phyloP scores from a whole-genome alignment of 1,139 yeast genomes.

The Hanseniaspora uvarum region DNA sequence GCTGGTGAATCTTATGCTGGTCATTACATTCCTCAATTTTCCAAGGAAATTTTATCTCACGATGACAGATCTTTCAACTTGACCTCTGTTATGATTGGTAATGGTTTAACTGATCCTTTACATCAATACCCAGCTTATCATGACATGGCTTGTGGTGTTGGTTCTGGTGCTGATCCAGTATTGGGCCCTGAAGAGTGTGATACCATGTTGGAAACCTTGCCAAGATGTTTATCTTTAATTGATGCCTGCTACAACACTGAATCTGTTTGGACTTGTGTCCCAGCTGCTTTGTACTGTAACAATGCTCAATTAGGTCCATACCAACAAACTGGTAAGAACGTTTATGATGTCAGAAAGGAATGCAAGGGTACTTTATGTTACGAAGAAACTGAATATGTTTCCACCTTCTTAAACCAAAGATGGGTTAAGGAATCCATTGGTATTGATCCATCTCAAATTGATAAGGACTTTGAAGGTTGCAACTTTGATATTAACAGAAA shows the following conservation, averaged over 20 bases:
- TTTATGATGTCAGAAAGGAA: constrained; percentile 54
- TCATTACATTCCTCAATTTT: constrained; percentile 73
- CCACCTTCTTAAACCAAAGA: constrained; percentile 48
- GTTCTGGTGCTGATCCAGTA: constrained; percentile 64
- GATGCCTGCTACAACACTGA: constrained; percentile 42
- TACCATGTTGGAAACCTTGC: constrained; percentile 40
- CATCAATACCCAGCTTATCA: constrained; percentile 62
- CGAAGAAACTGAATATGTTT: constrained; percentile 45
- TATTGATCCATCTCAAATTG: constrained; percentile 34
- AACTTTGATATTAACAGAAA: constrained; percentile 45
- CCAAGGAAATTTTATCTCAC: constrained; percentile 57
- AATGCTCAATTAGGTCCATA: constrained; percentile 42
- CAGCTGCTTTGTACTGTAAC: constrained; percentile 39
- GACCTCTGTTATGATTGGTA: constrained; percentile 84
- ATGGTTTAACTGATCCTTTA: constrained; percentile 89
- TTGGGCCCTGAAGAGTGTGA: constrained; percentile 50
- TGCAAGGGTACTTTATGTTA: constrained; percentile 52
- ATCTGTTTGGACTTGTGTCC: constrained; percentile 39
- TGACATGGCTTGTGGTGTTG: constrained; percentile 69
- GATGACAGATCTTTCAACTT: constrained; percentile 78
- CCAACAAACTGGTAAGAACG: constrained; percentile 51
- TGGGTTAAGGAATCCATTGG: constrained; percentile 55
- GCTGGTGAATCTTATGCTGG: constrained; percentile 88
- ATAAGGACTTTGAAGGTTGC: constrained; percentile 47
- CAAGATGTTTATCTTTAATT: constrained; percentile 45